Evolutionary conservation across 140 eudicot species (phyloP).

Genomic region (Oenanthe javanica): DNA sequence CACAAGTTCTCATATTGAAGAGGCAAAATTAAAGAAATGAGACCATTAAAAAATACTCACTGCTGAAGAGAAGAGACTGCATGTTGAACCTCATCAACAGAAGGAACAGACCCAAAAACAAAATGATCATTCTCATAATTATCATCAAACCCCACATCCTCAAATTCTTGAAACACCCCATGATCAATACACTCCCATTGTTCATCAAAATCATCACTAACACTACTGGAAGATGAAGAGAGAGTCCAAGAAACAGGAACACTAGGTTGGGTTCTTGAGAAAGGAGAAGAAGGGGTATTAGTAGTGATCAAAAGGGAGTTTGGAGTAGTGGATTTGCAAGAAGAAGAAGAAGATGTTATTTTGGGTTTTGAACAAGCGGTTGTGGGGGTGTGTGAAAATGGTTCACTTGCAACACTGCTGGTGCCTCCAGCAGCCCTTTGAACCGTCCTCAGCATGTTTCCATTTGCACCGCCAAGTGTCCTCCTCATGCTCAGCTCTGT

Average conservation of each 20-base stretch:
- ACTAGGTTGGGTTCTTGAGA: background rate
- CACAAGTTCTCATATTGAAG: background rate
- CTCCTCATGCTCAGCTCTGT: constrained; percentile 20
- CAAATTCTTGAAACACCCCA: background rate
- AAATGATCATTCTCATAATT: constrained; percentile 27
- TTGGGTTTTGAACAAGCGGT: constrained; percentile 8
- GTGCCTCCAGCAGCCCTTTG: constrained; percentile 31
- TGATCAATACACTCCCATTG: constrained; percentile 37
- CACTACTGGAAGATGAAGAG: background rate
- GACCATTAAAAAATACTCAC: constrained; percentile 26
- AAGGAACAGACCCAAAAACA: constrained; percentile 60
- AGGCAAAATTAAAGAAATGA: background rate
- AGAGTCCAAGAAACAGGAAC: constrained; percentile 19
- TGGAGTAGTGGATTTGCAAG: constrained; percentile 5
- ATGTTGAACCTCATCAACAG: constrained; percentile 49
- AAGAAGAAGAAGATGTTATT: constrained; percentile 12
- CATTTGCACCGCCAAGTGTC: constrained; percentile 33
- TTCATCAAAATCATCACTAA: constrained; percentile 21
- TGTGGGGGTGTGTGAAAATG: constrained; percentile 25
- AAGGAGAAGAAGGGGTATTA: constrained; percentile 3
- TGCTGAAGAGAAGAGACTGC: constrained; percentile 67
- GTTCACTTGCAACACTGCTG: constrained; percentile 32
- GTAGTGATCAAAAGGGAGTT: constrained; percentile 10
- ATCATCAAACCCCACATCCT: background rate
- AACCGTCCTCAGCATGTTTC: constrained; percentile 29